phyloP scores from a whole-genome alignment of 805 yeast species.

The Yamadazyma nakazawae region DNA sequence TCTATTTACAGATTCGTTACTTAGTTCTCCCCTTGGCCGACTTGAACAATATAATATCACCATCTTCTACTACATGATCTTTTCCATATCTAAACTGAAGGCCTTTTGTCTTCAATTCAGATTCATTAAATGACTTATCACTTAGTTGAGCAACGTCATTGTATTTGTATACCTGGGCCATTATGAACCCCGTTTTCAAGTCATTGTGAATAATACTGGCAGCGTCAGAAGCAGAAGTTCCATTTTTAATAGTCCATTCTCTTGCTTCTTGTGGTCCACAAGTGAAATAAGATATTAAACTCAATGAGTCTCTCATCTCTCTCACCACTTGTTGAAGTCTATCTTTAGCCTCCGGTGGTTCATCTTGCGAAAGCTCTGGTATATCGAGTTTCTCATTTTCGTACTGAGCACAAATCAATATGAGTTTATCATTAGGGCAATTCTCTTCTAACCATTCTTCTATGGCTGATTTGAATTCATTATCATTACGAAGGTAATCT shows the following conservation, averaged over 20 bases:
- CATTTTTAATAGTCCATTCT: slow-evolving; percentile 82
- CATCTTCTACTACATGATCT: slow-evolving; percentile 76
- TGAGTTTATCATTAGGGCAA: slow-evolving; percentile 53
- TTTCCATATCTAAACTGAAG: slow-evolving; percentile 69
- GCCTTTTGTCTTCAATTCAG: slow-evolving; percentile 52
- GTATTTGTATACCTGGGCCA: slow-evolving; percentile 71
- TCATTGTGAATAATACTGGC: slow-evolving; percentile 91
- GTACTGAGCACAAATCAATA: slow-evolving; percentile 44
- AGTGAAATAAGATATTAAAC: slow-evolving; percentile 79
- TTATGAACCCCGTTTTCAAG: slow-evolving; percentile 73
- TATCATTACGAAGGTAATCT: slow-evolving; percentile 56
- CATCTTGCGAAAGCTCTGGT: slow-evolving; percentile 13
- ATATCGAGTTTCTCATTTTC: slow-evolving; percentile 39
- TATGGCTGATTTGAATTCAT: slow-evolving; percentile 51
- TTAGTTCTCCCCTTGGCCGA: slow-evolving; percentile 58
- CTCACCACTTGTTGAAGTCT: slow-evolving; percentile 62
- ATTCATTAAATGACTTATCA: slow-evolving; percentile 40
- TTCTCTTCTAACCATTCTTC: slow-evolving; percentile 63
- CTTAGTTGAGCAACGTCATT: slow-evolving; percentile 43
- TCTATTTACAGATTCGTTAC: slow-evolving; percentile 1
- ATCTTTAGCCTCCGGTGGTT: slow-evolving; percentile 34
- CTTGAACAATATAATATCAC: slow-evolving; percentile 74
- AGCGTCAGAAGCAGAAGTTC: slow-evolving; percentile 80
- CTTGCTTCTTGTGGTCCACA: slow-evolving; percentile 83
- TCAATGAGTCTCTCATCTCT: slow-evolving; percentile 63